Percentiles rank a stretch among this genome's conserved stretches.
Conservation (phyloP, 108 stramenopile species). For the Seminavis robusta region DNA sequence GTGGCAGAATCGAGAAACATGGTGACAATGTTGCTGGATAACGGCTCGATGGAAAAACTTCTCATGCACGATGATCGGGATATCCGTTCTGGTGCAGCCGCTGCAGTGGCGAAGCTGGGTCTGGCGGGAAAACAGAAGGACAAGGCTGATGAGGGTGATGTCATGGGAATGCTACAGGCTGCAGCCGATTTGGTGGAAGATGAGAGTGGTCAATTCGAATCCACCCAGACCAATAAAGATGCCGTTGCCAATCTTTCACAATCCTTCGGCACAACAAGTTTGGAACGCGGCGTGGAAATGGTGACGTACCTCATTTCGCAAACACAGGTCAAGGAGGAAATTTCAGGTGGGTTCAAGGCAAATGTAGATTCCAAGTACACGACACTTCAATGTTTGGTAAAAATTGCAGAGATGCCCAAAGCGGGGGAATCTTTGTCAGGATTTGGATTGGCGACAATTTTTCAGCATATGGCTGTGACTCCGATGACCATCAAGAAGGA, state of each 20-base stretch:
- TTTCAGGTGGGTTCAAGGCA: slow-evolving; percentile 80
- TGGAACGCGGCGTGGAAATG: slow-evolving; percentile 93
- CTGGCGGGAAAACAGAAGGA: slow-evolving; percentile 56
- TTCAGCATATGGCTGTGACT: slow-evolving; percentile 81
- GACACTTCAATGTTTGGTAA: slow-evolving; percentile 71
- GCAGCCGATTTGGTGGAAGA: slow-evolving; percentile 76
- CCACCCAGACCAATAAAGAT: slow-evolving; percentile 23
- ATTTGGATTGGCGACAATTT: slow-evolving; percentile 85
- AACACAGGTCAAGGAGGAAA: slow-evolving; percentile 87
- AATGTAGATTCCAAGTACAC: slow-evolving; percentile 35
- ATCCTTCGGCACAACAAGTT: slow-evolving; percentile 42
- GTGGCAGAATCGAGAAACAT: slow-evolving; percentile 58
- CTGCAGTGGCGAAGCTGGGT: slow-evolving; percentile 82
- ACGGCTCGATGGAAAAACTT: slow-evolving; percentile 53
- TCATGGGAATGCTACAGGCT: slow-evolving; percentile 68
- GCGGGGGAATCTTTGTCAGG: slow-evolving; percentile 63
- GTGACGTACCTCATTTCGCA: slow-evolving; percentile 82
- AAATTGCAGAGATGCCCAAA: slow-evolving; percentile 54
- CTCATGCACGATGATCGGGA: slow-evolving; percentile 57
- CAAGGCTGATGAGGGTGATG: slow-evolving; percentile 66
- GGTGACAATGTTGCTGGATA: slow-evolving; percentile 44
- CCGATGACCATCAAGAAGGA: slow-evolving; percentile 82
- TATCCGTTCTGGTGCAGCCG: slow-evolving; percentile 79
- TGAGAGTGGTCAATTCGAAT: no score
- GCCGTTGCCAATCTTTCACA: slow-evolving; percentile 13